Evolutionary conservation across 768 basidiomycete species (phyloP).

Genomic region (Kwoniella newhampshirensis): DNA sequence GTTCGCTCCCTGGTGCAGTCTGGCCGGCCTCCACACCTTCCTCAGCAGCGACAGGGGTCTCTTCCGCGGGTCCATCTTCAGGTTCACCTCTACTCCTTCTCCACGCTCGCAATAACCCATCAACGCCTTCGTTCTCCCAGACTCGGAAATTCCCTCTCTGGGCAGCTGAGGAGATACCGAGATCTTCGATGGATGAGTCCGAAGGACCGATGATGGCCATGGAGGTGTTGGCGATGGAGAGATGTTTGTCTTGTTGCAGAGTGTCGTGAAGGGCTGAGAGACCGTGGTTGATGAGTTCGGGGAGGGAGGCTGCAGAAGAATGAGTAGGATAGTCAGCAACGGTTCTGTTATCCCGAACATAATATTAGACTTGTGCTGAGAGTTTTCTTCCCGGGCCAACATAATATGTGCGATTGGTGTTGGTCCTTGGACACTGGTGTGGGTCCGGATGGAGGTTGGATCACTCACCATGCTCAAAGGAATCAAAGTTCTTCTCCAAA

Average conservation of each 20-base stretch:
- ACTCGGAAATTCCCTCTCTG: slow-evolving; percentile 73
- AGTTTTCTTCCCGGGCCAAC: too few species aligned
- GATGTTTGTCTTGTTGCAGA: slow-evolving; percentile 96
- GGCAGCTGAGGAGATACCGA: slow-evolving; percentile 58
- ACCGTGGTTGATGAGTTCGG: slow-evolving; percentile 87
- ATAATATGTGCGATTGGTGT: too few species aligned
- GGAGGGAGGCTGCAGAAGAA: slow-evolving; percentile 65
- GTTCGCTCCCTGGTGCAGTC: slow-evolving; percentile 47
- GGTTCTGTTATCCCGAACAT: too few species aligned
- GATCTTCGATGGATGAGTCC: slow-evolving; percentile 58
- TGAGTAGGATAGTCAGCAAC: background rate
- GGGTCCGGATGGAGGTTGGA: background rate
- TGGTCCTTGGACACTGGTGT: too few species aligned
- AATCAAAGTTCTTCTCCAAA: slow-evolving; percentile 88
- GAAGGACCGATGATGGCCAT: slow-evolving; percentile 78
- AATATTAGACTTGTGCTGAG: too few species aligned
- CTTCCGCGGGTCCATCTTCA: slow-evolving; percentile 39
- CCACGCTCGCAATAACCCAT: slow-evolving; percentile 75
- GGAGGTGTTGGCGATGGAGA: slow-evolving; percentile 88
- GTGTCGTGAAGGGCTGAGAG: slow-evolving; percentile 93
- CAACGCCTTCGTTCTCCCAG: slow-evolving; percentile 76
- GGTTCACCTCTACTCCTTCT: slow-evolving; percentile 56
- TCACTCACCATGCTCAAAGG: slow-evolving; percentile 76
- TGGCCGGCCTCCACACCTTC: slow-evolving; percentile 36
- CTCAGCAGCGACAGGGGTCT: slow-evolving; percentile 21